Evolutionary conservation across 345 rosid species (phyloP).

Genomic region (Firmiana major): DNA sequence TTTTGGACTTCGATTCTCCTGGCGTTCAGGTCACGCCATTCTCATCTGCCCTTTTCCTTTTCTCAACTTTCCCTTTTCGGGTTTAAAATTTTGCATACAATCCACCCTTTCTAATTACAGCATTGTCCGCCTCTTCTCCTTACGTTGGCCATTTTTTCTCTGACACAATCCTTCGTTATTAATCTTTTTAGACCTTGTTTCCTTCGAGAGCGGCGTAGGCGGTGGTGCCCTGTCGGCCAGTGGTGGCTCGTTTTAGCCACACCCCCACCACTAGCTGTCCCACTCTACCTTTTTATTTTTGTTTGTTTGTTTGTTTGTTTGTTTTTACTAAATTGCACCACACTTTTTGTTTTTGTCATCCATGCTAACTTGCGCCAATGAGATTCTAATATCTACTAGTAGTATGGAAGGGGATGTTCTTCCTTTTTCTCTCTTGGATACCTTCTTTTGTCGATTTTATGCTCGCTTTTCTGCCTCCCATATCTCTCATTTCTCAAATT

Average conservation of each 20-base stretch:
- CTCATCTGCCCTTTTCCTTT: background rate
- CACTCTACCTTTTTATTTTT: slow-evolving; percentile 3
- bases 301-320: background rate
- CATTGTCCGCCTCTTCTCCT: background rate
- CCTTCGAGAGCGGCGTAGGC: background rate
- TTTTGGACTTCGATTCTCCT: slow-evolving; percentile 86
- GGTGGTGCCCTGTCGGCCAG: background rate
- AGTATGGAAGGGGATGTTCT: background rate
- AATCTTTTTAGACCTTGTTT: background rate
- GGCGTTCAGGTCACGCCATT: slow-evolving; percentile 68
- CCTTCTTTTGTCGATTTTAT: background rate
- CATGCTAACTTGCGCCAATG: slow-evolving; percentile 9
- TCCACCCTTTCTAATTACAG: background rate
- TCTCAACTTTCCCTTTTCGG: background rate
- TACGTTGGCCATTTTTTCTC: background rate
- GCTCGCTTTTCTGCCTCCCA: background rate
- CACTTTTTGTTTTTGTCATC: background rate
- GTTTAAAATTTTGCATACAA: background rate
- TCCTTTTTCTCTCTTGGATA: background rate
- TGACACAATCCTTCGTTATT: background rate
- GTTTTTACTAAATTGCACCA: slow-evolving; percentile 7
- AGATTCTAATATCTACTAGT: background rate
- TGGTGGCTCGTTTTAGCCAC: background rate
- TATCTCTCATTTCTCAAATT: background rate
- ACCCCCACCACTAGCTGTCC: background rate